A percentile compares a stretch with the other conserved stretches of the same genome.
These are phyloP conservation scores for Tulasnella sp. DNA, from an alignment of 768 basidiomycete species.

Conservation along the genomic window DNA sequence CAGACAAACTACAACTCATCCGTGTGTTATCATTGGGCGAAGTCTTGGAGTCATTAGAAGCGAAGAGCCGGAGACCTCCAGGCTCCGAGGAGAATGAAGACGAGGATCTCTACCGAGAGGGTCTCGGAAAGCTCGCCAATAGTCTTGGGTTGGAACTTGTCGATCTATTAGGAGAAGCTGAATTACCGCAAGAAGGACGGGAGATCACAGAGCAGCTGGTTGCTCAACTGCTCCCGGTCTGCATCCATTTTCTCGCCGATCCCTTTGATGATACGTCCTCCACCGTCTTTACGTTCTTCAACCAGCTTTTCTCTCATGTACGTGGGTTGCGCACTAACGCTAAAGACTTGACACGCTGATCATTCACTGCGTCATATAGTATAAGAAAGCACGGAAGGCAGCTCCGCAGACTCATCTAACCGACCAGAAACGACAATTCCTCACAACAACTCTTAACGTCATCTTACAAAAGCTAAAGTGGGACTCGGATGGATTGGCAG, in stretches of 20 bases:
- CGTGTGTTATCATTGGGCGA: slow-evolving; percentile 79
- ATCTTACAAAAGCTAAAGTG: slow-evolving; percentile 85
- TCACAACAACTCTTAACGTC: slow-evolving; percentile 65
- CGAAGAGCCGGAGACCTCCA: slow-evolving; percentile 43
- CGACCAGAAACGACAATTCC: slow-evolving; percentile 60
- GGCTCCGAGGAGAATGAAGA: slow-evolving; percentile 60
- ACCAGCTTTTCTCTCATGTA: slow-evolving; percentile 62
- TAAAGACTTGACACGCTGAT: not conserved
- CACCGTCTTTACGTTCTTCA: slow-evolving; percentile 73
- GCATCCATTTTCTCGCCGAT: slow-evolving; percentile 84
- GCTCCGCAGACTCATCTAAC: slow-evolving; percentile 52
- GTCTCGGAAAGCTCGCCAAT: slow-evolving; percentile 74
- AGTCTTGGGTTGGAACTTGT: slow-evolving; percentile 70
- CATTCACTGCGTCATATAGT: slow-evolving; percentile 37
- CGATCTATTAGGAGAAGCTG: slow-evolving; percentile 64
- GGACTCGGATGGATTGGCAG: slow-evolving; percentile 77
- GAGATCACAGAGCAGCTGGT: slow-evolving; percentile 55
- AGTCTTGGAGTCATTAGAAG: slow-evolving; percentile 71
- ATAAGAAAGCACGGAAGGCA: slow-evolving; percentile 49
- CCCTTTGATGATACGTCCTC: slow-evolving; percentile 81
- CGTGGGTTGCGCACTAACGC: slow-evolving; percentile 27
- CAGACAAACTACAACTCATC: slow-evolving; percentile 81
- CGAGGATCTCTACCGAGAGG: slow-evolving; percentile 81
- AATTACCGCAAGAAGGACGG: slow-evolving; percentile 40
- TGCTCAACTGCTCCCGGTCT: slow-evolving; percentile 60